Evolutionary conservation across 2,329 filamentous ascomycete genomes (phyloP).

Genomic region (Sclerotinia sclerotiorum): DNA sequence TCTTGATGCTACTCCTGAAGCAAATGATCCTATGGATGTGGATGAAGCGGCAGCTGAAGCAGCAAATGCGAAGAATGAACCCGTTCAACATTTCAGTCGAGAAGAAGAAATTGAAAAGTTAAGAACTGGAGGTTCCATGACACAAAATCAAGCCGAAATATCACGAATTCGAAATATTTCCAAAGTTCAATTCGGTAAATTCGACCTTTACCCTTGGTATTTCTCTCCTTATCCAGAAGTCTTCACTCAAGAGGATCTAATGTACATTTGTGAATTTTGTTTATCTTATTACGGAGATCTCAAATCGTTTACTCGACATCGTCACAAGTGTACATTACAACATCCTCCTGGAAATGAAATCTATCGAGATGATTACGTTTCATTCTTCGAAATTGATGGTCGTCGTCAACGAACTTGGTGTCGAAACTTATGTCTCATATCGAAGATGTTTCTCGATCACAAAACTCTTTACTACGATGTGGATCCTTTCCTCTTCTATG

Average conservation of each 20-base stretch:
- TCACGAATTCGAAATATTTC: slow-evolving; percentile 93
- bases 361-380: slow-evolving; percentile 89
- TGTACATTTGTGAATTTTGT: slow-evolving; percentile 98
- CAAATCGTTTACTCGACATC: slow-evolving; percentile 81
- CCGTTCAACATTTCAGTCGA: slow-evolving; percentile 58
- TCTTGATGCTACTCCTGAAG: slow-evolving; percentile 38
- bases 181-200: slow-evolving; percentile 88
- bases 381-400: slow-evolving; percentile 97
- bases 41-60: slow-evolving; percentile 49
- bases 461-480: slow-evolving; percentile 99
- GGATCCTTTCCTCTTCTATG: slow-evolving; percentile 98
- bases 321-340: slow-evolving; percentile 83
- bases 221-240: slow-evolving; percentile 94
- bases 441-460: slow-evolving; percentile 95
- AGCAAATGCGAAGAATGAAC: slow-evolving; percentile 40
- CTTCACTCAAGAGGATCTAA: slow-evolving; percentile 83
- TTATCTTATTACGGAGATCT: slow-evolving; percentile 84
- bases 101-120: slow-evolving; percentile 97
- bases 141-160: slow-evolving; percentile 95
- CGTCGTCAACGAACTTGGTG: slow-evolving; percentile 94
- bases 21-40: slow-evolving; percentile 50
- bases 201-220: slow-evolving; percentile 96
- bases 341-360: slow-evolving; percentile 98
- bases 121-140: slow-evolving; percentile 94
- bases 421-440: slow-evolving; percentile 89